Percentiles rank a stretch among this genome's conserved stretches.
These are phyloP conservation scores for Pseudopithomyces chartarum DNA, from an alignment of 2,329 filamentous ascomycete genomes.

Conservation along the genomic window DNA sequence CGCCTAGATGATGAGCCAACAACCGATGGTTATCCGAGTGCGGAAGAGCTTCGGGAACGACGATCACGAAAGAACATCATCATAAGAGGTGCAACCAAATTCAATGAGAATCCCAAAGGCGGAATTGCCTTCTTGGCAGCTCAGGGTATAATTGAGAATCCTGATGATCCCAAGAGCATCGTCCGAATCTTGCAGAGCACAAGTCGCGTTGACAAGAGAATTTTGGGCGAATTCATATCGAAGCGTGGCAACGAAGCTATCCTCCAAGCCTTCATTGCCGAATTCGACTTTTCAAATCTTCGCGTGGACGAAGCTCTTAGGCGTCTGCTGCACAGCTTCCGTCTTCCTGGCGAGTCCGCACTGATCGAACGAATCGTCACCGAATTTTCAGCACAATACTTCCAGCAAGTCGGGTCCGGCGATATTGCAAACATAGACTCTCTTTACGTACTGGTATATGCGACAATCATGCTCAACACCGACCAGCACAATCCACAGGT, in stretches of 20 bases:
- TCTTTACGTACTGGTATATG: constrained; percentile 89
- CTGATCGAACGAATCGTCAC: constrained; percentile 93
- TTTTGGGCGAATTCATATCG: constrained; percentile 89
- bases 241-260: constrained; percentile 89
- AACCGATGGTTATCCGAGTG: constrained; percentile 69
- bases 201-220: constrained; percentile 83
- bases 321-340: constrained; percentile 86
- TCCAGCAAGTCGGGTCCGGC: constrained; percentile 68
- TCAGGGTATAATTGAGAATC: constrained; percentile 81
- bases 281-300: constrained; percentile 88
- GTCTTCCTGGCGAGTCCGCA: constrained; percentile 88
- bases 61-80: constrained; percentile 84
- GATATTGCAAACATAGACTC: constrained; percentile 85
- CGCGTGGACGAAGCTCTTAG: constrained; percentile 89
- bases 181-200: constrained; percentile 89
- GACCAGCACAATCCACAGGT: constrained; percentile 96
- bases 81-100: constrained; percentile 84
- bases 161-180: constrained; percentile 74
- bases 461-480: constrained; percentile 96
- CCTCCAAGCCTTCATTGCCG: constrained; percentile 78
- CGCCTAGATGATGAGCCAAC: constrained; percentile 73
- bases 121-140: constrained; percentile 85
- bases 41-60: constrained; percentile 68
- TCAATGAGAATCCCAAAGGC: constrained; percentile 92
- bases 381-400: constrained; percentile 85